Evolutionary conservation across 306 rosid species (phyloP).

Genomic region (Cucumis melo): DNA sequence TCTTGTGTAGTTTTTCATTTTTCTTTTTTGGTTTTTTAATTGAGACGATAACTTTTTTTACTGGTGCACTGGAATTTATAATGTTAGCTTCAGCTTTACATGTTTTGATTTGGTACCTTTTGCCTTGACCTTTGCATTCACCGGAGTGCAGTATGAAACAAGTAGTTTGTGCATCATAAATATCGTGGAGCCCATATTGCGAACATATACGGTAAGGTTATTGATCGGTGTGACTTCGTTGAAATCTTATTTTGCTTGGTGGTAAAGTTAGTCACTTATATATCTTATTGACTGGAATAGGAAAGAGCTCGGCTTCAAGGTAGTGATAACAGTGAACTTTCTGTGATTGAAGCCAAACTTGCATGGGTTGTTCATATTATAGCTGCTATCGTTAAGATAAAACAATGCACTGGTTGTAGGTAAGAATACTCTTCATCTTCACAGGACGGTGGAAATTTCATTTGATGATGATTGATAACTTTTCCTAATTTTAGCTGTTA

Average conservation of each 20-base stretch:
- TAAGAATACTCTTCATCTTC: slow-evolving; percentile 17
- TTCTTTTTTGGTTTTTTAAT: neutral
- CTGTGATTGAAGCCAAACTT: slow-evolving; percentile 81
- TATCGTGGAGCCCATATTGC: slow-evolving; percentile 82
- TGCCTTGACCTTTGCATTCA: neutral
- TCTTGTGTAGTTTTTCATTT: neutral
- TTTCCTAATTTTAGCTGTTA: neutral
- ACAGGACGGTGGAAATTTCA: neutral
- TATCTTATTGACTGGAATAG: slow-evolving; percentile 33
- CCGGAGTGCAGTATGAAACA: slow-evolving; percentile 74
- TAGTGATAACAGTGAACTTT: slow-evolving; percentile 58
- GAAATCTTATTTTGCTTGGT: neutral
- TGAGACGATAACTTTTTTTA: neutral
- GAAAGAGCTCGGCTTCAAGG: slow-evolving; percentile 80
- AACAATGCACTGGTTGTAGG: slow-evolving; percentile 92
- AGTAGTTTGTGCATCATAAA: slow-evolving; percentile 84
- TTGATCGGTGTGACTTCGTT: neutral
- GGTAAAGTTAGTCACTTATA: slow-evolving; percentile 13
- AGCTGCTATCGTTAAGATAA: slow-evolving; percentile 85
- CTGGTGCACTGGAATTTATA: neutral
- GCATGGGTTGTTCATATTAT: slow-evolving; percentile 96
- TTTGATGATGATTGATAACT: neutral
- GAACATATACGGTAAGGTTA: slow-evolving; percentile 66
- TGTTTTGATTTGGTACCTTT: neutral
- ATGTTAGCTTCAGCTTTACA: neutral